phyloP scores from a whole-genome alignment of 1,284 basidiomycete genomes.

The Cutaneotrichosporon daszewskae region DNA sequence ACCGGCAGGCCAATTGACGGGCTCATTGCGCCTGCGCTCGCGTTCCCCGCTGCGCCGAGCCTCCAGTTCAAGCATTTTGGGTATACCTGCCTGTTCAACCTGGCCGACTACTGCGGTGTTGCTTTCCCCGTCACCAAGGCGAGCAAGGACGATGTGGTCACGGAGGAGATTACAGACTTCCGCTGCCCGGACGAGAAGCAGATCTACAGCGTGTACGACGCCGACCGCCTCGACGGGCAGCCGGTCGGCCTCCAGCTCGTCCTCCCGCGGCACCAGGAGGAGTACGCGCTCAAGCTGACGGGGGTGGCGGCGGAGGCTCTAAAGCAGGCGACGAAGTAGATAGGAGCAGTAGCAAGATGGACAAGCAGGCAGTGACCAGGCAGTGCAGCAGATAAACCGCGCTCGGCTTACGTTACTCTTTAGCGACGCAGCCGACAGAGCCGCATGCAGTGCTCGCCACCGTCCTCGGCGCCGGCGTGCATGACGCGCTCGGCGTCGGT shows the following conservation, averaged over 20 bases:
- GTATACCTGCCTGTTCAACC: conserved; percentile 17
- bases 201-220: conserved; percentile 47
- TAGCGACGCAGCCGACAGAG: neutral
- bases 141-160: conserved; percentile 16
- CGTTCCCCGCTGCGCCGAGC: conserved; percentile 8
- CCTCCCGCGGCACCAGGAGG: conserved; percentile 56
- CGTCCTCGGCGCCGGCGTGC: too few species aligned
- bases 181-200: conserved; percentile 50
- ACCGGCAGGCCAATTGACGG: conserved; percentile 17
- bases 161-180: conserved; percentile 50
- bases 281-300: conserved; percentile 18
- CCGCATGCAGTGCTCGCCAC: too few species aligned
- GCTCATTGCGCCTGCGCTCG: conserved; percentile 9
- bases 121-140: conserved; percentile 60
- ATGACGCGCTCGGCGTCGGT: too few species aligned
- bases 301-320: conserved; percentile 43
- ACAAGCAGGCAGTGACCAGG: too few species aligned
- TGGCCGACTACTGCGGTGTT: conserved; percentile 57
- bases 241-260: conserved; percentile 63
- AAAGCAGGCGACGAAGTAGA: neutral
- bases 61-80: conserved; percentile 10
- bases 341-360: too few species aligned
- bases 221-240: conserved; percentile 54
- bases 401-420: neutral
- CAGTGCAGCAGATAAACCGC: neutral